Base-by-base conservation (phyloP, 495 filamentous ascomycete genomes). In the Neurospora sp. region DNA sequence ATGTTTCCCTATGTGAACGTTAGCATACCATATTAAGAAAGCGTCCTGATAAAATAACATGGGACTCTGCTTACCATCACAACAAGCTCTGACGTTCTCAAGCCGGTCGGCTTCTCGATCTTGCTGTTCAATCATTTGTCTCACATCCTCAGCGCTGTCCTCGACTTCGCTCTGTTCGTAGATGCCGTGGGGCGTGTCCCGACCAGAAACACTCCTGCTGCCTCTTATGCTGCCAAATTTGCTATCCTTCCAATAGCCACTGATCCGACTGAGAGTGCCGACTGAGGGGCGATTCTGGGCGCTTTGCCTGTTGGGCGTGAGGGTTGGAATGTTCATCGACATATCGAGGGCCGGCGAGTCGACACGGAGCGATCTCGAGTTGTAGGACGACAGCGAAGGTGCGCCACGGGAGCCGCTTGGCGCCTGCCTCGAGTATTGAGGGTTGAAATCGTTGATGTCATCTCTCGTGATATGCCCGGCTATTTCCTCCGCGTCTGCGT, bases 61-160 rank as follows among this genome's bases (percentile, higher is more conserved):
- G 27, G 44, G 69, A 16, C 10, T 44, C 31, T n/a, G 84, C 90
- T 86, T 84, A 95, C 94, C 96, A 88, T 98, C 96, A 82, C 96
- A 99, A 83, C 96, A 99, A 70, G 94, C 94, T 79, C 96, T 87
- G 69, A 99, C 96, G 79, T 99, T 97, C 83, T 97, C 96, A 75
- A 99, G 85, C 72, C 90, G 85, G 77, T 94, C 92, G 18, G 88
- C 83, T 73, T 92, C 91, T 69, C 86, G 83, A 75, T 97, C 92
- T 75, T 94, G 91, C 72, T 84, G 82, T 78, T 93, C 91, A 75
- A 93, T 91, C 70, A 91, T 89, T 71, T 89, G 86, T 72, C 92
- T 85, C 40, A 97, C 76, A 78, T 97, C 93, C 75, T 97, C 94
- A 8, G 89, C 89, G 74, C 91, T 94, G 76, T 94, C 91, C 70